phyloP scores from a whole-genome alignment of 2,329 filamentous ascomycete species.

The Fusarium mundagurra region DNA sequence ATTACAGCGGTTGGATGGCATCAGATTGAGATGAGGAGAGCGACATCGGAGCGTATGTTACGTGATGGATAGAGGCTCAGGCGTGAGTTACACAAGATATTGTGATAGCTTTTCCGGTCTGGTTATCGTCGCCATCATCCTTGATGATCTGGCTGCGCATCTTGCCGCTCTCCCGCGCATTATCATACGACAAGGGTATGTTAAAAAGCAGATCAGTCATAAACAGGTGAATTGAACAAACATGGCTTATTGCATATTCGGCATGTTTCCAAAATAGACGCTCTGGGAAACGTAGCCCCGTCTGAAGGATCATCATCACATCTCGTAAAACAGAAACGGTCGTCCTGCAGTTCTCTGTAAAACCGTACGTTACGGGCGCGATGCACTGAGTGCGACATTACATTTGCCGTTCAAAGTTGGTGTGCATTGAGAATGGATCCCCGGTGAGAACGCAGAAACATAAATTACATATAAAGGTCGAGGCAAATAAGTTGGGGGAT shows the following conservation, averaged over 20 bases:
- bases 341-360: background rate
- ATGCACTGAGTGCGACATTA: conserved; percentile 4
- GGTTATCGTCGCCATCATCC: background rate
- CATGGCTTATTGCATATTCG: conserved; percentile 9
- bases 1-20: background rate
- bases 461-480: background rate
- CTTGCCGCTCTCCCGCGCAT: conserved; percentile 19
- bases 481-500: conserved; percentile 2
- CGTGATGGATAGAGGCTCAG: conserved; percentile 16
- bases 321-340: conserved; percentile 9
- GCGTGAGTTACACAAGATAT: conserved; percentile 23
- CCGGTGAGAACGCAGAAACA: background rate
- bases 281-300: background rate
- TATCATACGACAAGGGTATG: conserved; percentile 24
- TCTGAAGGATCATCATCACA: background rate
- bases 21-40: background rate
- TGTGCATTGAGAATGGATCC: conserved; percentile 5
- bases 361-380: conserved; percentile 2
- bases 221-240: background rate
- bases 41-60: conserved; percentile 13
- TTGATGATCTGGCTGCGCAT: background rate
- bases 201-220: background rate
- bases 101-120: background rate
- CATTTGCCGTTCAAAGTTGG: background rate
- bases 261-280: conserved; percentile 8